Evolutionary conservation across 805 yeast species (phyloP).

Genomic region (Kurtzmaniella fragi): DNA sequence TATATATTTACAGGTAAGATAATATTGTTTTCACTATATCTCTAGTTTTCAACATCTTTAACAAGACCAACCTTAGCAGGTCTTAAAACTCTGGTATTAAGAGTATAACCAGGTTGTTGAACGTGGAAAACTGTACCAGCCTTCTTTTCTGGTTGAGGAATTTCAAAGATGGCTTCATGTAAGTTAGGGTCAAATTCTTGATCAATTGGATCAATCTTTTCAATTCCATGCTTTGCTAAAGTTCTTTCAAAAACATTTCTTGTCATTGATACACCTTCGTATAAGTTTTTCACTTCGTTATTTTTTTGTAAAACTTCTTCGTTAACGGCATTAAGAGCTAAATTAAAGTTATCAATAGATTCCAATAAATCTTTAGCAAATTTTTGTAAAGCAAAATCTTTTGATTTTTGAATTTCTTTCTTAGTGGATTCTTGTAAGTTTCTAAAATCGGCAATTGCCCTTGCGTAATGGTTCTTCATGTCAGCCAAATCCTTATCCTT

Average conservation of each 20-base stretch:
- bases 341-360: slow-evolving; percentile 84
- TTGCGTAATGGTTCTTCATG: slow-evolving; percentile 74
- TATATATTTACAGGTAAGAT: too few relatives aligned
- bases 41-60: slow-evolving; percentile 37
- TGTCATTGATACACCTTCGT: slow-evolving; percentile 90
- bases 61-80: slow-evolving; percentile 97
- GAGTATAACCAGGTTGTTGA: slow-evolving; percentile 83
- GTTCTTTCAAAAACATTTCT: slow-evolving; percentile 83
- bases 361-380: slow-evolving; percentile 88
- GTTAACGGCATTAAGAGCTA: slow-evolving; percentile 72
- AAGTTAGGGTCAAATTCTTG: slow-evolving; percentile 84
- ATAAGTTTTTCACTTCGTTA: slow-evolving; percentile 64
- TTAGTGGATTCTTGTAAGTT: slow-evolving; percentile 87
- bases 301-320: slow-evolving; percentile 55
- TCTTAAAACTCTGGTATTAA: slow-evolving; percentile 83
- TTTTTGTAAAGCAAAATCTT: slow-evolving; percentile 86
- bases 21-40: too few relatives aligned
- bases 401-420: slow-evolving; percentile 80
- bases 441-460: slow-evolving; percentile 89
- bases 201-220: slow-evolving; percentile 77
- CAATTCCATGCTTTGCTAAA: slow-evolving; percentile 71
- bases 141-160: slow-evolving; percentile 81
- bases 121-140: slow-evolving; percentile 92
- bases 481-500: slow-evolving; percentile 75
- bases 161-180: slow-evolving; percentile 90